Evolutionary conservation across 768 basidiomycete genomes (phyloP).

Genomic region (Termitomyces sp.): DNA sequence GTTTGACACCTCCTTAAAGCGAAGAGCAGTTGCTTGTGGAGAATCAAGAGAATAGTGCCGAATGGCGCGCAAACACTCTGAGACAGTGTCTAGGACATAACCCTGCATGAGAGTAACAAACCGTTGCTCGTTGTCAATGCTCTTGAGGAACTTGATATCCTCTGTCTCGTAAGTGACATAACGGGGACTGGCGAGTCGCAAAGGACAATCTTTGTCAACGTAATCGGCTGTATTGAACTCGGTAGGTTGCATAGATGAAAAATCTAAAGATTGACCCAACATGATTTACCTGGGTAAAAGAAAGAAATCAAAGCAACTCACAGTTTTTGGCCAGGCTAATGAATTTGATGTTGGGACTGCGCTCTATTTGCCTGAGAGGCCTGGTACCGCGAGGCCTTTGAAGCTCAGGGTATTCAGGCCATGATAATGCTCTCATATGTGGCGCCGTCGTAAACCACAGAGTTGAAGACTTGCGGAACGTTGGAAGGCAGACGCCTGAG

Average conservation of each 20-base stretch:
- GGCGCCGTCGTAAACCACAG: background rate
- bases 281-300: background rate
- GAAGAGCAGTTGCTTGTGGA: conserved; percentile 7
- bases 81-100: conserved; percentile 16
- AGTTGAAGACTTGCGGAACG: conserved; percentile 6
- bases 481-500: conserved; percentile 6
- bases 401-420: conserved; percentile 15
- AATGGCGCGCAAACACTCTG: conserved; percentile 14
- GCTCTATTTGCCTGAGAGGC: conserved; percentile 1
- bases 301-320: background rate
- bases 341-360: conserved; percentile 6
- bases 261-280: background rate
- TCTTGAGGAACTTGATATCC: conserved; percentile 11
- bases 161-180: conserved; percentile 10
- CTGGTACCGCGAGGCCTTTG: conserved; percentile 8
- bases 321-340: conserved; percentile 1
- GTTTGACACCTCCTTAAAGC: conserved; percentile 13
- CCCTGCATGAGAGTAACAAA: conserved; percentile 10
- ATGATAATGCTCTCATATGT: conserved; percentile 3
- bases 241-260: background rate
- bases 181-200: conserved; percentile 13
- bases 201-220: conserved; percentile 5
- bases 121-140: conserved; percentile 16
- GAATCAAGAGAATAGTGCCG: background rate
- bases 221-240: conserved; percentile 3